A percentile compares a stretch with the other conserved stretches of the same genome.
Evolutionary conservation across 331 rosid species (phyloP).

Genomic region (Quercus tomentella): DNA sequence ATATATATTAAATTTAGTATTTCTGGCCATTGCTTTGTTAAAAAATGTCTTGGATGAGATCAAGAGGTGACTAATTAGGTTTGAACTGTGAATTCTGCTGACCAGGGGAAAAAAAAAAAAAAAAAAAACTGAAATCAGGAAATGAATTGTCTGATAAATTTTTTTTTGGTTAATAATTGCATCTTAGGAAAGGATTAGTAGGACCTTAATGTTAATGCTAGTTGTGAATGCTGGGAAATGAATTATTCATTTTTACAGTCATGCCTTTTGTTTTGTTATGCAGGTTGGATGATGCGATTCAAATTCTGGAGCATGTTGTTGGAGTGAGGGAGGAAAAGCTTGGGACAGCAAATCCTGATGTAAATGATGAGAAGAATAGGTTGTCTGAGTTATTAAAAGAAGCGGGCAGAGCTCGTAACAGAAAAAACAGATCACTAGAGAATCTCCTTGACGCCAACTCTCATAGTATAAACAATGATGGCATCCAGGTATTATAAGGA

Average conservation of each 20-base stretch:
- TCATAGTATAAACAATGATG: conserved; percentile 18
- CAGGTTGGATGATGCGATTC: conserved; percentile 90
- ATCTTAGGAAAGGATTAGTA: background rate
- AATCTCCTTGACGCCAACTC: conserved; percentile 57
- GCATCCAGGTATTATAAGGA: conserved; percentile 14
- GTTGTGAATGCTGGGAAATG: background rate
- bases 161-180: background rate
- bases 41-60: background rate
- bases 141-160: background rate
- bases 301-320: conserved; percentile 72
- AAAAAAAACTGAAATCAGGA: background rate
- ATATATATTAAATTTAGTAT: too few species aligned
- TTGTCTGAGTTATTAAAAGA: conserved; percentile 78
- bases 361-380: conserved; percentile 83
- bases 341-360: conserved; percentile 92
- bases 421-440: conserved; percentile 73
- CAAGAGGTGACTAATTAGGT: background rate
- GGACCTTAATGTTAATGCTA: background rate
- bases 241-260: conserved; percentile 4
- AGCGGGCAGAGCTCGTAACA: conserved; percentile 67
- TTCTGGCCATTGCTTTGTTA: background rate
- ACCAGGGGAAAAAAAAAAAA: background rate
- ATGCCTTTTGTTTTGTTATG: conserved; percentile 13
- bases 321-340: conserved; percentile 81
- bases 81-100: background rate